A percentile compares a stretch with the other conserved stretches of the same genome.
These are phyloP conservation scores for Russula foetens DNA, from an alignment of 768 basidiomycete species.

Conservation along the genomic window DNA sequence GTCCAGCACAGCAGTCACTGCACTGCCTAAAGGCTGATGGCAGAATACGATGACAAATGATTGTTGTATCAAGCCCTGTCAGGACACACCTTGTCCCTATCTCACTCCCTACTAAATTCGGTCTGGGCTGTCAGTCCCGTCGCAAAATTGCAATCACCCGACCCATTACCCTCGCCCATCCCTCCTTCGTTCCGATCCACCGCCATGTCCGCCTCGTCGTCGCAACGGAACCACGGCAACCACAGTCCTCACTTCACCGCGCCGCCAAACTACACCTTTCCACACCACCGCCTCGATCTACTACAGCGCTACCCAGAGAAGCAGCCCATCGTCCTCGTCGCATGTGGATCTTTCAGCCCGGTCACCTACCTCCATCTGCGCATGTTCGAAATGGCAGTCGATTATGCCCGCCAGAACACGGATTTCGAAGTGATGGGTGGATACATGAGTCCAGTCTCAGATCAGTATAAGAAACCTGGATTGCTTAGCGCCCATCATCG, in stretches of 20 bases:
- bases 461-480: slow-evolving; percentile 95
- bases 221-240: background rate
- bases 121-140: background rate
- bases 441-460: slow-evolving; percentile 93
- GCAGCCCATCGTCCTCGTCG: slow-evolving; percentile 89
- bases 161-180: background rate
- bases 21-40: too few relatives aligned
- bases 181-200: background rate
- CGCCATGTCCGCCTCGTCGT: background rate
- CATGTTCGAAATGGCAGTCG: slow-evolving; percentile 99
- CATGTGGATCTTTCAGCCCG: slow-evolving; percentile 96
- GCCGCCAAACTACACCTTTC: slow-evolving; percentile 61
- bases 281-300: slow-evolving; percentile 52
- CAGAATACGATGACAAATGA: background rate
- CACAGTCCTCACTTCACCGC: slow-evolving; percentile 39
- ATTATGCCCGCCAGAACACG: slow-evolving; percentile 88
- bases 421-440: slow-evolving; percentile 91
- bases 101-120: background rate
- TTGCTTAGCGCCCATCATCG: slow-evolving; percentile 81
- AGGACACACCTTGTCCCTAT: too few relatives aligned
- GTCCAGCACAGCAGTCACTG: too few relatives aligned
- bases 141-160: background rate
- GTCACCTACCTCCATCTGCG: slow-evolving; percentile 96
- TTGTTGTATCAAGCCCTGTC: background rate
- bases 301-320: slow-evolving; percentile 54